Evolutionary conservation across 805 yeast genomes (phyloP).

Genomic region (Tetrapisispora pingtungensis): DNA sequence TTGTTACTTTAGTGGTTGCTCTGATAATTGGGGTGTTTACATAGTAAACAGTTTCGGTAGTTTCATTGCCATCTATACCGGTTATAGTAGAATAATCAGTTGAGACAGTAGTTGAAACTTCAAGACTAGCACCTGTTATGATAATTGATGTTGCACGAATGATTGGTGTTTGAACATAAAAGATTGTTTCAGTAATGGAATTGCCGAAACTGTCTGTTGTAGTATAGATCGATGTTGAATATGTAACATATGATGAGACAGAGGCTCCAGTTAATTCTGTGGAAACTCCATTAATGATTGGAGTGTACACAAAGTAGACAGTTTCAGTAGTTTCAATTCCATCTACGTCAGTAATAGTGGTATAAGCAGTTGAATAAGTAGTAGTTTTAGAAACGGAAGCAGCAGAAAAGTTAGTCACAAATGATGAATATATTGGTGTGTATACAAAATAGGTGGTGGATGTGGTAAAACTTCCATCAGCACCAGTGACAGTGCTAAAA

Average conservation of each 20-base stretch:
- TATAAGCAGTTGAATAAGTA: constrained; percentile 5
- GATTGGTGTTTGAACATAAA: constrained; percentile 7
- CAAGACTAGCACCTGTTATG: not conserved
- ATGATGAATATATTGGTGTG: constrained; percentile 2
- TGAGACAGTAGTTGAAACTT: constrained; percentile 3
- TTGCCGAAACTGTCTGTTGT: constrained; percentile 7
- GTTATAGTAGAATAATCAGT: constrained; percentile 4
- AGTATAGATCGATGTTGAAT: constrained; percentile 4
- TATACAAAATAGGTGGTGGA: constrained; percentile 5
- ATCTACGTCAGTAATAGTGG: constrained; percentile 5
- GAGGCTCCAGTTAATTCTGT: not conserved
- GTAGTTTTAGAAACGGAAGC: not conserved
- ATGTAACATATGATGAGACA: constrained; percentile 1
- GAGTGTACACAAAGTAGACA: constrained; percentile 10
- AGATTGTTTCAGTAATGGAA: constrained; percentile 1
- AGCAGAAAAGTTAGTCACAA: not conserved
- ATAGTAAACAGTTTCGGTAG: constrained; percentile 5
- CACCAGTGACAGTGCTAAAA: not conserved
- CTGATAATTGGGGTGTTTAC: not conserved
- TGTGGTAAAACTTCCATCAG: constrained; percentile 5
- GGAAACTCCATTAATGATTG: not conserved
- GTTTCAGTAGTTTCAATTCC: constrained; percentile 4
- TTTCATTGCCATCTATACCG: constrained; percentile 4
- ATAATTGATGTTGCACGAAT: not conserved
- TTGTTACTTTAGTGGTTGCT: not conserved